phyloP scores from a whole-genome alignment of 1,284 basidiomycete species.

The Trichosporon sp. region DNA sequence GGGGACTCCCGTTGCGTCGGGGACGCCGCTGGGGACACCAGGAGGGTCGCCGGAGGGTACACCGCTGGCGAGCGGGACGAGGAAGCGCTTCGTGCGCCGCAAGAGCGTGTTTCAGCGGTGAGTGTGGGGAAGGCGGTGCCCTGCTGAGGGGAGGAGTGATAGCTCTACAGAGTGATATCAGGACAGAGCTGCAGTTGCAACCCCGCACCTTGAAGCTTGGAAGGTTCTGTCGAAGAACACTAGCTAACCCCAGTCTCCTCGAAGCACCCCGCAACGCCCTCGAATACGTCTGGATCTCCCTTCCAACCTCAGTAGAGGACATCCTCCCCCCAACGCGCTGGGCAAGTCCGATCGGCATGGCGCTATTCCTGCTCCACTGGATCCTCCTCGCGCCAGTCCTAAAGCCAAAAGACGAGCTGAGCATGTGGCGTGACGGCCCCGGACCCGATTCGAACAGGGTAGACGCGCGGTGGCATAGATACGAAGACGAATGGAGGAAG shows the following conservation, averaged over 20 bases:
- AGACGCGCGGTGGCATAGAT: constrained; percentile 32
- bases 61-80: constrained; percentile 29
- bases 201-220: no score
- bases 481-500: constrained; percentile 24
- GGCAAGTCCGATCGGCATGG: constrained; percentile 37
- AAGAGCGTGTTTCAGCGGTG: constrained; percentile 36
- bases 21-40: background rate
- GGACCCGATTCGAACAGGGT: constrained; percentile 18
- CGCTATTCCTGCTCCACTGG: constrained; percentile 35
- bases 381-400: constrained; percentile 34
- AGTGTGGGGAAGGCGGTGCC: no score
- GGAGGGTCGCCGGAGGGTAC: constrained; percentile 38
- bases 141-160: no score
- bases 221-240: no score
- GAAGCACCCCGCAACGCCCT: constrained; percentile 24
- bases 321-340: constrained; percentile 32
- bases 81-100: constrained; percentile 35
- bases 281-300: constrained; percentile 26
- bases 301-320: constrained; percentile 30
- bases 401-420: background rate
- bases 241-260: constrained; percentile 21
- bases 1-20: background rate
- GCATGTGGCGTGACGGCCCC: constrained; percentile 15
- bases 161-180: no score
- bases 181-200: no score